These are phyloP conservation scores for Albizia julibrissin DNA, from an alignment of 306 rosid genomes.

Conservation along the genomic window DNA sequence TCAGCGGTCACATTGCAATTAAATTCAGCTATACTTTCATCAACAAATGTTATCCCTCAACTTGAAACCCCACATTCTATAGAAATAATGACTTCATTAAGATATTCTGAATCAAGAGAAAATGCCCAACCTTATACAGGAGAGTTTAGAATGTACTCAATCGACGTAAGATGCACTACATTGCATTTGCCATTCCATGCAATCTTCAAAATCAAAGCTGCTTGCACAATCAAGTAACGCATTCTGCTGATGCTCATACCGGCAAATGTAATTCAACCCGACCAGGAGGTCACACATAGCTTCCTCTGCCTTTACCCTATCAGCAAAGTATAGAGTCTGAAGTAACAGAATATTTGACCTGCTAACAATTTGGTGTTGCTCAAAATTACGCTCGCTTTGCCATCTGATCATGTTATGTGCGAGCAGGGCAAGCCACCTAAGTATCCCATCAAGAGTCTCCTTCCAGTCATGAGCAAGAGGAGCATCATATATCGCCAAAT, in stretches of 20 bases:
- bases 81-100: conserved; percentile 28
- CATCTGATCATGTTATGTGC: conserved; percentile 96
- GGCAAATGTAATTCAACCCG: conserved; percentile 92
- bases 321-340: conserved; percentile 86
- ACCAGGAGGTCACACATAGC: conserved; percentile 82
- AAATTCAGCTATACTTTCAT: conserved; percentile 34
- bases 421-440: conserved; percentile 80
- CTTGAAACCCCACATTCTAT: conserved; percentile 42
- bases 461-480: conserved; percentile 98
- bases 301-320: conserved; percentile 77
- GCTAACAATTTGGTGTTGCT: conserved; percentile 74
- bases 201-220: conserved; percentile 91
- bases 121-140: conserved; percentile 39
- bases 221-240: conserved; percentile 86
- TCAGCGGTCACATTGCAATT: conserved; percentile 40
- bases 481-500: conserved; percentile 90
- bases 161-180: conserved; percentile 58
- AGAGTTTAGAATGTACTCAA: conserved; percentile 41
- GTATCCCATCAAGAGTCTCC: conserved; percentile 75
- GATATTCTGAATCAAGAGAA: conserved; percentile 41
- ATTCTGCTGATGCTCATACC: conserved; percentile 92
- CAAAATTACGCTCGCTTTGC: conserved; percentile 94
- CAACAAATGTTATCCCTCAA: conserved; percentile 39
- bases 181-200: conserved; percentile 85
- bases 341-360: conserved; percentile 78